A percentile compares a stretch with the other conserved stretches of the same genome.
These are phyloP conservation scores for Monosporascus ibericus DNA, from an alignment of 2,329 filamentous ascomycete genomes.

Conservation along the genomic window DNA sequence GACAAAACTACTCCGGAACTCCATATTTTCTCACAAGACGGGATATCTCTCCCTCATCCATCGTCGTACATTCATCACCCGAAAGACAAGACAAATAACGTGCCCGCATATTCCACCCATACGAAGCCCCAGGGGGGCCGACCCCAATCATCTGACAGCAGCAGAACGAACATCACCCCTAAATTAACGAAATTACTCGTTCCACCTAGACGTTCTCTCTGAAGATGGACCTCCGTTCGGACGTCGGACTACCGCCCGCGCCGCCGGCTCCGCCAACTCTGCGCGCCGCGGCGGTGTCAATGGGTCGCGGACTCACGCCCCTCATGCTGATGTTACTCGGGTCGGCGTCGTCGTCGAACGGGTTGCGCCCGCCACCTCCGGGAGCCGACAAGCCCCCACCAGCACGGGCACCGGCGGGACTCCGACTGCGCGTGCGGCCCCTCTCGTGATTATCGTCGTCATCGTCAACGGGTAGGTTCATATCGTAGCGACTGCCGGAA, in stretches of 20 bases:
- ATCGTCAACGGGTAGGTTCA: constrained; percentile 37
- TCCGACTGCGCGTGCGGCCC: constrained; percentile 38
- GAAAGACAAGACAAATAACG: no score
- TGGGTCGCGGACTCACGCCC: constrained; percentile 72
- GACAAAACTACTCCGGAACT: no score
- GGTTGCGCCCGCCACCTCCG: constrained; percentile 43
- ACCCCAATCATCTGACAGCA: no score
- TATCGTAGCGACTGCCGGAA: constrained; percentile 36
- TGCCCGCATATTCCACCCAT: no score
- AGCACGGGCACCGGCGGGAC: constrained; percentile 22
- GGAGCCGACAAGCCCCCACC: constrained; percentile 34
- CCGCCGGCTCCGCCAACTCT: constrained; percentile 6
- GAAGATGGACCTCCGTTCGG: constrained; percentile 23
- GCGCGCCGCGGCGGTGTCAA: constrained; percentile 35
- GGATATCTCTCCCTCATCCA: no score
- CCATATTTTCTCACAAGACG: no score
- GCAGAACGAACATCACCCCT: no score
- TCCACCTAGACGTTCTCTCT: constrained; percentile 18
- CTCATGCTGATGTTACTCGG: constrained; percentile 56
- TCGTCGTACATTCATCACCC: no score
- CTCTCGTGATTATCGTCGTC: constrained; percentile 23
- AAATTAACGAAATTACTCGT: no score
- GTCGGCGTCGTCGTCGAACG: constrained; percentile 63
- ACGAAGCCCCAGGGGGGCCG: no score
- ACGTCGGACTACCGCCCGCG: constrained; percentile 20